Conservation (phyloP, 1,139 yeast genomes). For the Hyphopichia burtonii region DNA sequence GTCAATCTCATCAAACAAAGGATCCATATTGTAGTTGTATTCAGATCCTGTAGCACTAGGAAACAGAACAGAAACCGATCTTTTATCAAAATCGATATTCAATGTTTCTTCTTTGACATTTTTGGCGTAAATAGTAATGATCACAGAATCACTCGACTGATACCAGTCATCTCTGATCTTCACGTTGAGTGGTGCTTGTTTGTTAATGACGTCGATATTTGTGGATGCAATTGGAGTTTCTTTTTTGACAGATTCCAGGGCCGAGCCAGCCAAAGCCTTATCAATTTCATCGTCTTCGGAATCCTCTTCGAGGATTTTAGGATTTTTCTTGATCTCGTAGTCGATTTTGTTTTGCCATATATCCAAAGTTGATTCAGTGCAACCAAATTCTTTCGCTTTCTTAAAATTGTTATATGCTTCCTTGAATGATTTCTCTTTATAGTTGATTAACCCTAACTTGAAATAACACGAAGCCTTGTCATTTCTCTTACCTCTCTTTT, state of each 20-base stretch:
- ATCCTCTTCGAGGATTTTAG: constrained; percentile 11
- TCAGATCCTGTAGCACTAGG: constrained; percentile 48
- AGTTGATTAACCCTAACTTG: constrained; percentile 54
- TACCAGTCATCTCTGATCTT: constrained; percentile 77
- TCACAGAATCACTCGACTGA: constrained; percentile 57
- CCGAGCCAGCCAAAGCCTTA: neutral
- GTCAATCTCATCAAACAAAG: constrained; percentile 52
- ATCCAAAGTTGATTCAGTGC: constrained; percentile 45
- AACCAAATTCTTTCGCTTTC: constrained; percentile 47
- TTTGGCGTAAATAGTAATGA: constrained; percentile 72
- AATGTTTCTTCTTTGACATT: constrained; percentile 50
- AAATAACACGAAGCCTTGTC: constrained; percentile 61
- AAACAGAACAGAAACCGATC: constrained; percentile 39
- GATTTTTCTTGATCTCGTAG: constrained; percentile 28
- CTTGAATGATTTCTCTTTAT: constrained; percentile 43
- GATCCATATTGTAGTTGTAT: constrained; percentile 50
- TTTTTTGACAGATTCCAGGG: neutral
- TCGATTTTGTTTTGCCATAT: constrained; percentile 54
- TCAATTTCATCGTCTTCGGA: constrained; percentile 9
- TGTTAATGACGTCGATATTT: constrained; percentile 31
- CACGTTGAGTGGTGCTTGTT: constrained; percentile 40
- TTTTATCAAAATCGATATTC: constrained; percentile 31
- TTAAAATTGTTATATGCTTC: constrained; percentile 51
- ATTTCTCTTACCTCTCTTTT: constrained; percentile 47
- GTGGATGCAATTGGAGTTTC: constrained; percentile 20